Base-by-base conservation (phyloP, 2,329 filamentous ascomycete genomes). In the Cryphonectria japonica region DNA sequence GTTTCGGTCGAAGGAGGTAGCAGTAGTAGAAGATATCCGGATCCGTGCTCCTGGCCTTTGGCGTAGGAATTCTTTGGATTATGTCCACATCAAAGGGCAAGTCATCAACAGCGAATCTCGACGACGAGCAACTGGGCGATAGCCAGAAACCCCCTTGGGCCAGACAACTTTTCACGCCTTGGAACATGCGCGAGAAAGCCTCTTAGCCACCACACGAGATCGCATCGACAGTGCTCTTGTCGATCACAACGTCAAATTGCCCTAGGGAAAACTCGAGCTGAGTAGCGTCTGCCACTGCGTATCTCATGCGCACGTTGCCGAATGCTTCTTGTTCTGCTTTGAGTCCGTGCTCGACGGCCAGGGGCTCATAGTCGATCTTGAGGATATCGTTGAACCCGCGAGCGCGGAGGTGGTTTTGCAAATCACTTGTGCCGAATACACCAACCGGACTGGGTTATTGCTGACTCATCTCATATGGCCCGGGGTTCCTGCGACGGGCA, bases 191-290 rank as follows among this genome's bases (percentile, higher is more conserved):
- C 37, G 78, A 72, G 1, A 86, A 63, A 1, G 79, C 75, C 8
- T 76, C 78, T 3, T 78, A 78, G 7, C 82, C 85, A 19, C 79
- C 84, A 60, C 85, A 86, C 0, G 84, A 81, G 5, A 87, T 77
- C 2, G 85, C 84, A 61, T 87, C 85, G 4, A 76, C 82, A 0
- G 85, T 85, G 76, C 84, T 82, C 75, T 87, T 87, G 74, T 87
- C 85, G 19, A 87, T 71, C 3, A 85, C 79, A 5, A 86, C 75
- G 66, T 85, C 79, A 60, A 82, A 86, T 26, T 70, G 67, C 8
- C 34, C 59, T 4, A 39, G 59, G 14, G n/a, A n/a, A 3, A 52
- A 22, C 7, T 61, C 39, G 0, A 85, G 76, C 66, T 78, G 78
- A 0, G 84, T 86, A n/a, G 77, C 83, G 70, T 87, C 84, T 3